A percentile compares a stretch with the other conserved stretches of the same genome.
Evolutionary conservation across 331 rosid genomes (phyloP).

Genomic region (Quercus lobata): DNA sequence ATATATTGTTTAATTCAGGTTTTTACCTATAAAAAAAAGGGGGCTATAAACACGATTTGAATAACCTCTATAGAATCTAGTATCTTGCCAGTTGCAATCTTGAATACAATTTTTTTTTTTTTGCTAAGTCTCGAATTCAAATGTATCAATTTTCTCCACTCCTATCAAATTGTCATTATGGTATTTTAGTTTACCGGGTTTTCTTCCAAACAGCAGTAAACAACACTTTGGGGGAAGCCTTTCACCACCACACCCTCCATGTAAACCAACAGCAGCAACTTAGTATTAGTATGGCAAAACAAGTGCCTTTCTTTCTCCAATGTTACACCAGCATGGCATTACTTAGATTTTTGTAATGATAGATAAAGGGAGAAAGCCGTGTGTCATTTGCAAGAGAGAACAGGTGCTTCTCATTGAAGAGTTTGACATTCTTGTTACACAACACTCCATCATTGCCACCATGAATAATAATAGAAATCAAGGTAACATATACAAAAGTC

Average conservation of each 20-base stretch:
- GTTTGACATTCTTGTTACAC: not conserved
- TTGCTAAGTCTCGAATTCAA: too few species aligned
- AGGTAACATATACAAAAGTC: not conserved
- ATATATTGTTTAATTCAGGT: too few species aligned
- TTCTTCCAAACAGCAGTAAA: not conserved
- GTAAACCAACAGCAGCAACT: not conserved
- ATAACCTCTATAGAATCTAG: not conserved
- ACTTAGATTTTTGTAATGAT: not conserved
- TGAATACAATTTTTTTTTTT: too few species aligned
- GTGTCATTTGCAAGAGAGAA: not conserved
- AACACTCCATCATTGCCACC: not conserved
- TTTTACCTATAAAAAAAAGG: too few species aligned
- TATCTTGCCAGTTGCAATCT: not conserved
- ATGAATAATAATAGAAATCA: not conserved
- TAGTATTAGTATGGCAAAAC: not conserved
- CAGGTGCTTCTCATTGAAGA: not conserved
- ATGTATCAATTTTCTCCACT: too few species aligned
- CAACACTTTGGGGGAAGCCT: not conserved
- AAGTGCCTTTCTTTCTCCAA: not conserved
- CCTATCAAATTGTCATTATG: too few species aligned
- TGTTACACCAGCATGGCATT: not conserved
- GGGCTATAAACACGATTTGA: too few species aligned
- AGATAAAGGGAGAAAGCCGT: not conserved
- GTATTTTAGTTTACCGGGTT: not conserved
- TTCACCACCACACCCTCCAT: not conserved